These are phyloP conservation scores for Emmonsiellopsis sp. DNA, from an alignment of 2,329 filamentous ascomycete species.

Conservation along the genomic window DNA sequence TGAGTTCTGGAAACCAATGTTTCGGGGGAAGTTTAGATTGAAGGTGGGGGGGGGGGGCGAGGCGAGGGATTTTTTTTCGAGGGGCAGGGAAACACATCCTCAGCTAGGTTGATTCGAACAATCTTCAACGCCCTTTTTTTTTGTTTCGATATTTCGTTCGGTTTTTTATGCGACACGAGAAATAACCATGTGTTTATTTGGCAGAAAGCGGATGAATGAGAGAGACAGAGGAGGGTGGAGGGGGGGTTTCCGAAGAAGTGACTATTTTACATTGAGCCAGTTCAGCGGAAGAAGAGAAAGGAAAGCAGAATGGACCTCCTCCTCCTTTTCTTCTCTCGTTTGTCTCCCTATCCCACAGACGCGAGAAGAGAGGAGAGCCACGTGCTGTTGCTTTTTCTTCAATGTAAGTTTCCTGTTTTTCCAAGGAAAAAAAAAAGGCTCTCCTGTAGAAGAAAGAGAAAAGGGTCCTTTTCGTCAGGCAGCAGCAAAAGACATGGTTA, in stretches of 20 bases:
- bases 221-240: background rate
- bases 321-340: background rate
- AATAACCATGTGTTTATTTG: constrained; percentile 1
- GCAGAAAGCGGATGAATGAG: background rate
- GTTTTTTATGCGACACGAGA: background rate
- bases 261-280: background rate
- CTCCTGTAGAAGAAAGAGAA: background rate
- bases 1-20: constrained; percentile 11
- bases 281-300: background rate
- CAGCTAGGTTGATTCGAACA: constrained; percentile 5
- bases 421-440: background rate
- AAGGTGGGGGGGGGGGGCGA: constrained; percentile 10
- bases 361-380: background rate
- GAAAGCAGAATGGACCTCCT: background rate
- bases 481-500: constrained; percentile 4
- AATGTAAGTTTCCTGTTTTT: constrained; percentile 10
- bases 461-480: too few species aligned
- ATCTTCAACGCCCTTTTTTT: background rate
- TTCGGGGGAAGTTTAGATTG: constrained; percentile 15
- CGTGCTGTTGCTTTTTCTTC: constrained; percentile 1
- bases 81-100: background rate
- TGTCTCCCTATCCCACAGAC: background rate
- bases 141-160: background rate
- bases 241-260: background rate
- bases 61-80: background rate